A percentile compares a stretch with the other conserved stretches of the same genome.
Evolutionary conservation across 257 asterid genomes (phyloP).

Genomic region (Petunia axillaris): DNA sequence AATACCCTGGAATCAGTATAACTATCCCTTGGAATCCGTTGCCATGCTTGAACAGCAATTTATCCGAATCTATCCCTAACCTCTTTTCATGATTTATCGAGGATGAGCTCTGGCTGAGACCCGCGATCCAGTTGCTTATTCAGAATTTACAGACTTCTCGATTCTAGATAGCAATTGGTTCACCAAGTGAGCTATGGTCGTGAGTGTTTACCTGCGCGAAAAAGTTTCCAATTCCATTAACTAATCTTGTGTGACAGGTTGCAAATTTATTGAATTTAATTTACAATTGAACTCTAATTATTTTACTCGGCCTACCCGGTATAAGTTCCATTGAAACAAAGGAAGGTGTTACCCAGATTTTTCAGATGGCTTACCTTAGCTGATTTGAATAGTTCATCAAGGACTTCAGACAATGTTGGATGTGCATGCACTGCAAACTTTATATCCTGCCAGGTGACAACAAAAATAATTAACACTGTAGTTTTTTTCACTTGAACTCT

Average conservation of each 20-base stretch:
- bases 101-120: neutral
- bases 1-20: conserved; percentile 13
- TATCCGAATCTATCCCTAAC: neutral
- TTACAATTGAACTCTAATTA: neutral
- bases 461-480: neutral
- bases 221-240: neutral
- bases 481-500: neutral
- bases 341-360: neutral
- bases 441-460: conserved; percentile 59
- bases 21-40: neutral
- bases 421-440: conserved; percentile 91
- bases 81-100: neutral
- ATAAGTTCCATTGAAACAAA: neutral
- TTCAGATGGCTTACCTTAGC: conserved; percentile 57
- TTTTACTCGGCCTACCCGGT: neutral
- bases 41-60: neutral
- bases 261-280: neutral
- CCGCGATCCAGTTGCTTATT: neutral
- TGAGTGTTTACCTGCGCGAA: conserved; percentile 13
- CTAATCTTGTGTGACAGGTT: neutral
- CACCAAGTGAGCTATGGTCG: neutral
- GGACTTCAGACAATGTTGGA: conserved; percentile 93
- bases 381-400: conserved; percentile 86
- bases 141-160: neutral
- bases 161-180: neutral